phyloP scores from a whole-genome alignment of 2,329 filamentous ascomycete species.

The Epichloe typhina region DNA sequence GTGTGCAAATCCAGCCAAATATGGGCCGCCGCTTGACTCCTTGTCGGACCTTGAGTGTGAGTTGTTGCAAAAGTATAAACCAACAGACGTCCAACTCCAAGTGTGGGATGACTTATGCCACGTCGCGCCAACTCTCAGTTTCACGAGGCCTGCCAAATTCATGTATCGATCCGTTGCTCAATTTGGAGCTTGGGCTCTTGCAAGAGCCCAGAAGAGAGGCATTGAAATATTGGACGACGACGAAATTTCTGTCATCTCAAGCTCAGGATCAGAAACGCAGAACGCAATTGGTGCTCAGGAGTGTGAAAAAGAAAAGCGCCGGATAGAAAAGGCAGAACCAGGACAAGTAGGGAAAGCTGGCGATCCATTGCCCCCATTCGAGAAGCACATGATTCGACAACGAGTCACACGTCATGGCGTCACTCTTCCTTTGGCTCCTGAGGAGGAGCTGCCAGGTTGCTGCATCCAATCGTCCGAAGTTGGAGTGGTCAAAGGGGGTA shows the following conservation, averaged over 20 bases:
- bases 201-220: conserved; percentile 62
- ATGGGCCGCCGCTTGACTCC: conserved; percentile 52
- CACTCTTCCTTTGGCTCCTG: conserved; percentile 53
- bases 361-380: conserved; percentile 68
- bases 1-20: conserved; percentile 68
- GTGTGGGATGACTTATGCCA: conserved; percentile 95
- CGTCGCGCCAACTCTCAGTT: conserved; percentile 83
- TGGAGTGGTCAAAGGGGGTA: conserved; percentile 63
- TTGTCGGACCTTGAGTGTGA: conserved; percentile 50
- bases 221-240: conserved; percentile 78
- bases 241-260: conserved; percentile 59
- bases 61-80: conserved; percentile 52
- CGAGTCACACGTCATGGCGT: conserved; percentile 66
- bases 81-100: conserved; percentile 86
- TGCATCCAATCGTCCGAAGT: conserved; percentile 50
- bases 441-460: conserved; percentile 52
- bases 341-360: conserved; percentile 68
- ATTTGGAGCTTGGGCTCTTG: conserved; percentile 84
- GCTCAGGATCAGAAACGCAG: conserved; percentile 30
- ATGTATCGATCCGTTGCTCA: conserved; percentile 91
- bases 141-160: conserved; percentile 87
- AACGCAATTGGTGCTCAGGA: conserved; percentile 12
- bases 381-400: conserved; percentile 84
- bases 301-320: conserved; percentile 6
- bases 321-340: conserved; percentile 11